Evolutionary conservation across 306 rosid genomes (phyloP).

Genomic region (Quercus rubra): DNA sequence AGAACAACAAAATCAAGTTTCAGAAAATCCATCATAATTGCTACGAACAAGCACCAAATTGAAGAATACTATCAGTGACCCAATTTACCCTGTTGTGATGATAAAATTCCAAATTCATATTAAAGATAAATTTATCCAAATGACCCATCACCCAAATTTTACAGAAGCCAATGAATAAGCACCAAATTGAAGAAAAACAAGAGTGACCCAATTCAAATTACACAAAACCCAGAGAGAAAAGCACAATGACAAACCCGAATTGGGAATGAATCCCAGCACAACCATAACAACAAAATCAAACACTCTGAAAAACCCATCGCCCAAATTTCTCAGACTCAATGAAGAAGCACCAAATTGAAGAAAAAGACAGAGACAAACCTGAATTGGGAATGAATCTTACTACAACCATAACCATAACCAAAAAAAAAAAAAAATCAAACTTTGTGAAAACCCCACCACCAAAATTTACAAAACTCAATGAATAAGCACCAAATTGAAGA

Average conservation of each 20-base stretch:
- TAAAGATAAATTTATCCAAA: not conserved
- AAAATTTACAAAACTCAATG: not conserved
- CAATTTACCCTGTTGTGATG: not conserved
- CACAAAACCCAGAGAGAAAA: not conserved
- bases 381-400: too few relatives aligned
- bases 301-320: not conserved
- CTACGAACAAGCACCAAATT: not conserved
- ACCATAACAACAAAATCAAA: too few relatives aligned
- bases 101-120: not conserved
- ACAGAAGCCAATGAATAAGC: not conserved
- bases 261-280: slow-evolving; percentile 4
- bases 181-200: not conserved
- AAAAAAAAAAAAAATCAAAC: too few relatives aligned
- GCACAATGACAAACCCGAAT: not conserved
- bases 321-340: not conserved
- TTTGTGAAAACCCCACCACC: too few relatives aligned
- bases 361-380: too few relatives aligned
- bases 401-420: too few relatives aligned
- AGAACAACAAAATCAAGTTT: not conserved
- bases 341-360: too few relatives aligned
- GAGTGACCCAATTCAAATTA: not conserved
- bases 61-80: not conserved
- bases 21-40: not conserved
- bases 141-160: not conserved
- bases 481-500: not conserved